These are phyloP conservation scores for Rubia yunnanensis DNA, from an alignment of 257 asterid genomes.

Conservation along the genomic window DNA sequence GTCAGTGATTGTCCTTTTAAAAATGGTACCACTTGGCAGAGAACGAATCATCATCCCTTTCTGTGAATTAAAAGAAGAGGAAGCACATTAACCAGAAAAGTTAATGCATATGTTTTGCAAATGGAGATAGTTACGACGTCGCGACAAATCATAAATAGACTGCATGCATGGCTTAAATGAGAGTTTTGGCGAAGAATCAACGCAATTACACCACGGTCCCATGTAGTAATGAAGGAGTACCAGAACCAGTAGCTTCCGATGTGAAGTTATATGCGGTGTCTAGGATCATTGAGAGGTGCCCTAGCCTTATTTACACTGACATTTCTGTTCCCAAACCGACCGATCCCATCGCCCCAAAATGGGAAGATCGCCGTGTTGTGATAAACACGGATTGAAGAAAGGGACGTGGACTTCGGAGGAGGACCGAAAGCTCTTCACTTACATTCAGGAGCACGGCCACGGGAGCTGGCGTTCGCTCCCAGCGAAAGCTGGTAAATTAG, in stretches of 20 bases:
- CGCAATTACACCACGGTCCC: not conserved
- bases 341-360: constrained; percentile 1
- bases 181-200: too few relatives aligned
- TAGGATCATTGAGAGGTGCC: too few relatives aligned
- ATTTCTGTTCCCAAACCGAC: too few relatives aligned
- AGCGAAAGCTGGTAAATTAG: constrained; percentile 22
- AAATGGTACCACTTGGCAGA: not conserved
- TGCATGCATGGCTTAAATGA: not conserved
- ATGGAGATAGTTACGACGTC: too few relatives aligned
- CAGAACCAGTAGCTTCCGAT: not conserved
- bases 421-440: constrained; percentile 22
- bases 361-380: constrained; percentile 21
- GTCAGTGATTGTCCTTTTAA: not conserved
- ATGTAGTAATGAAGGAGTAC: not conserved
- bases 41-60: not conserved
- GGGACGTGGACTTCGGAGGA: constrained; percentile 31
- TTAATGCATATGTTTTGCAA: too few relatives aligned
- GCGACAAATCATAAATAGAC: not conserved
- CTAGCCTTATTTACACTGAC: too few relatives aligned
- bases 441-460: constrained; percentile 18
- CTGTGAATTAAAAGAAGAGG: not conserved
- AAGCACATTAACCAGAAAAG: not conserved
- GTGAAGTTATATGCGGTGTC: too few relatives aligned
- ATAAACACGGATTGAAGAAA: constrained; percentile 24
- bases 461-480: constrained; percentile 30